phyloP scores from a whole-genome alignment of 2,329 filamentous ascomycete species.

The Aspergillus awamori region DNA sequence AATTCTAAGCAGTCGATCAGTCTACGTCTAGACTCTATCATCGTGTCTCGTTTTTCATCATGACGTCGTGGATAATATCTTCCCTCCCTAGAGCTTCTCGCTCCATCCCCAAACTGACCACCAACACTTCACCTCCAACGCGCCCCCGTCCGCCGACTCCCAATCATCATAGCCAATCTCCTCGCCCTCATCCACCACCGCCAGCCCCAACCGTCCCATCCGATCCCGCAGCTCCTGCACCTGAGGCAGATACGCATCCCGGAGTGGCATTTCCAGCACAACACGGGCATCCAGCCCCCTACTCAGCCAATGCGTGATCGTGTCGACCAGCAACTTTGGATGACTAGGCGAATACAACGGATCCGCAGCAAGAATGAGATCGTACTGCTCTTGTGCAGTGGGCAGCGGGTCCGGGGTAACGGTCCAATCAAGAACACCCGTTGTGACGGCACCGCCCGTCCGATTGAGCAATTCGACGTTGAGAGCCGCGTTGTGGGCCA shows the following conservation, averaged over 20 bases:
- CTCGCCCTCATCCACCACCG: slow-evolving; percentile 54
- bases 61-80: slow-evolving; percentile 28
- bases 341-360: slow-evolving; percentile 85
- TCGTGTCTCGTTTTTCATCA: slow-evolving; percentile 30
- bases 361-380: slow-evolving; percentile 82
- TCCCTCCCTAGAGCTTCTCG: slow-evolving; percentile 33
- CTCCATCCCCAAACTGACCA: slow-evolving; percentile 53
- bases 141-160: slow-evolving; percentile 46
- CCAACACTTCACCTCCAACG: slow-evolving; percentile 50
- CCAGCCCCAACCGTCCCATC: slow-evolving; percentile 60
- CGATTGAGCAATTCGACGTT: slow-evolving; percentile 63
- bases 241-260: slow-evolving; percentile 68
- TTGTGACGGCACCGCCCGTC: slow-evolving; percentile 60
- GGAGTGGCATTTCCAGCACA: slow-evolving; percentile 77
- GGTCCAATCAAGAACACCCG: slow-evolving; percentile 74
- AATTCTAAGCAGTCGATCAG: not conserved
- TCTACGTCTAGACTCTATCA: not conserved
- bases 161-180: slow-evolving; percentile 53
- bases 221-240: slow-evolving; percentile 63
- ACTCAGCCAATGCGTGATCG: slow-evolving; percentile 70
- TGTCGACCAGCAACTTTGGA: slow-evolving; percentile 70
- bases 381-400: slow-evolving; percentile 41
- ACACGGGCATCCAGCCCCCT: slow-evolving; percentile 62
- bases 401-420: slow-evolving; percentile 33
- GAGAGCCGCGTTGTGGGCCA: slow-evolving; percentile 69